Base-by-base conservation (phyloP, 306 rosid species). In the Inga oerstediana region DNA sequence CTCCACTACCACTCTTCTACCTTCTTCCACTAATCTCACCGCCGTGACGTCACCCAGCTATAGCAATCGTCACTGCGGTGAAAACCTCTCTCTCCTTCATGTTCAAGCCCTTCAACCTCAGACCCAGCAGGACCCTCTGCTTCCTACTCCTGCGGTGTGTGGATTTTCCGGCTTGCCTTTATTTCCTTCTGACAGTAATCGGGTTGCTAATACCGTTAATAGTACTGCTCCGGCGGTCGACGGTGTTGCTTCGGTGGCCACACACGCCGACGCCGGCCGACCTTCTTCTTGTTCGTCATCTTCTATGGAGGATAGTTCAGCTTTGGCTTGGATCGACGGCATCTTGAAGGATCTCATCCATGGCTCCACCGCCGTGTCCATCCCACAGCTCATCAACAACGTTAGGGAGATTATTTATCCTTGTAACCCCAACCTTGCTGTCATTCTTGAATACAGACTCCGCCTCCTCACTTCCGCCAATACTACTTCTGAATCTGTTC, bases 121-220 rank as follows among this genome's bases (percentile, higher is more conserved):
- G 30, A 27, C 39, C 20, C 88, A 82, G 12, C 86, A 74, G 58
- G 80, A 43, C 74, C 78, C 82, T 9, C 20, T 85, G 12, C 98
- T 97, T 6, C 97, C 97, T 14, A 2, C 22, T 15, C 46, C 22
- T 51, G 84, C 90, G 4, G 93, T 95, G 1, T 95, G 98, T 79
- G 98, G 98, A 19, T 95, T 95, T 80, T 95, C 98, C 0, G 98
- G 98, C 24, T 84, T 95, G 44, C 99, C 99, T 27, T 79, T 95
- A 74, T 95, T 95, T 80, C 97, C 97, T 13, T 91, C 97, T 2
- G 94, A 91, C 72, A 86, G 80, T 14, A 83, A 79, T 83, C 81
- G 79, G 19, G 78, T 77, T 34, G 65, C 39, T 66, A 79, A 4
- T 5, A 30, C 43, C 20, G 32, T 3, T 64, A 78, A 35, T 15